Evolutionary conservation across 306 rosid species (phyloP).

Genomic region (Malus domestica): DNA sequence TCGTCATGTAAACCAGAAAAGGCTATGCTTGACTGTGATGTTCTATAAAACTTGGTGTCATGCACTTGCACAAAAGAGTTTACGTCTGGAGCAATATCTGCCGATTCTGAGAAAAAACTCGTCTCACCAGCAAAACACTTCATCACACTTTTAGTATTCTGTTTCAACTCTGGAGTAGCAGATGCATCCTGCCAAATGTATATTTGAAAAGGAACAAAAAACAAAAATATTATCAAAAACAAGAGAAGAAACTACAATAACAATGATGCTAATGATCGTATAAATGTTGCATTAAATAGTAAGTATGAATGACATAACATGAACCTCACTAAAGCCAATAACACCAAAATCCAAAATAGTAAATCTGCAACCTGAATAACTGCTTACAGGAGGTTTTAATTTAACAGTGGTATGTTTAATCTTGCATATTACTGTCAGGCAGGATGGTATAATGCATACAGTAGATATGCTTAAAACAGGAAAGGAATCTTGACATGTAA

Average conservation of each 20-base stretch:
- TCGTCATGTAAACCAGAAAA: slow-evolving; percentile 32
- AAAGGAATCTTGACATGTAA: background rate
- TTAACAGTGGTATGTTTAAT: background rate
- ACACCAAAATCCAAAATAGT: background rate
- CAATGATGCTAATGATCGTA: background rate
- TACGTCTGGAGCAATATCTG: slow-evolving; percentile 60
- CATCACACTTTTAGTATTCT: slow-evolving; percentile 21
- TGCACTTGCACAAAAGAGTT: slow-evolving; percentile 53
- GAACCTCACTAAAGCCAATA: background rate
- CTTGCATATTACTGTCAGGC: background rate
- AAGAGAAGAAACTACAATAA: background rate
- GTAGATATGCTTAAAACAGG: background rate
- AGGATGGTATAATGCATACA: background rate
- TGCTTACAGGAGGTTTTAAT: background rate
- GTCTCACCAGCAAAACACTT: slow-evolving; percentile 49
- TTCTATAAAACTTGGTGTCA: slow-evolving; percentile 28
- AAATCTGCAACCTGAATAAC: background rate
- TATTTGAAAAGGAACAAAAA: slow-evolving; percentile 18
- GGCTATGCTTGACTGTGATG: slow-evolving; percentile 47
- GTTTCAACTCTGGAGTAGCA: slow-evolving; percentile 25
- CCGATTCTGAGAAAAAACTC: slow-evolving; percentile 83
- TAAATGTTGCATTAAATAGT: background rate
- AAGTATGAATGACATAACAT: background rate
- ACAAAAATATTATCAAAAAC: slow-evolving; percentile 11
- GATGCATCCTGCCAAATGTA: slow-evolving; percentile 41